Conservation (phyloP, 257 asterid genomes). For the Penstemon davidsonii region DNA sequence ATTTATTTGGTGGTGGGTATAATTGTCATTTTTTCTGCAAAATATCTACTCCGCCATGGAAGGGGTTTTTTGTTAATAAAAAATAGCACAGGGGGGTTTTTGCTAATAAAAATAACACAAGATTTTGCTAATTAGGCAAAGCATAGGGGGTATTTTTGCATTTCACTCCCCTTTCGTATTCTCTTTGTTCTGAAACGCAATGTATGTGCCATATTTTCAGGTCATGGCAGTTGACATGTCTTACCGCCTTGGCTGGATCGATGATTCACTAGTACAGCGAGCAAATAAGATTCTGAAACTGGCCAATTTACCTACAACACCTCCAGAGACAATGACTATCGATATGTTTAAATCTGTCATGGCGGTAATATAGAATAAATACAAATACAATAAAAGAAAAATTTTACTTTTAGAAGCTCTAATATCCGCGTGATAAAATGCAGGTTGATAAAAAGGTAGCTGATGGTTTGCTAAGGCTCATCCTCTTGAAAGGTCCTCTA, state of each 20-base stretch:
- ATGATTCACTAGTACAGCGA: constrained; percentile 72
- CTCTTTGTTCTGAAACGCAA: constrained; percentile 11
- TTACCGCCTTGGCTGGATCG: constrained; percentile 91
- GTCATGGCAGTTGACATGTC: constrained; percentile 99
- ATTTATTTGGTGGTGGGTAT: no score
- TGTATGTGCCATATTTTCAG: constrained; percentile 40
- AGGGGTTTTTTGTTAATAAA: no score
- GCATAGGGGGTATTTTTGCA: no score
- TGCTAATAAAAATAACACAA: no score
- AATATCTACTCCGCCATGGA: no score
- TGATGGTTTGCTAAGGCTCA: constrained; percentile 82
- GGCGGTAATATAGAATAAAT: constrained; percentile 67
- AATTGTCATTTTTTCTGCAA: no score
- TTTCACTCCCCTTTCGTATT: not conserved
- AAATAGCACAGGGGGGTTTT: no score
- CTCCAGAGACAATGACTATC: constrained; percentile 77
- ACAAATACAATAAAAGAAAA: not conserved
- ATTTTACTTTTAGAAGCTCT: not conserved
- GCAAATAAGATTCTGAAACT: constrained; percentile 59
- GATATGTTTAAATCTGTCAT: constrained; percentile 92
- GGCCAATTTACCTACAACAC: constrained; percentile 82
- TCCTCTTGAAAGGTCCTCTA: constrained; percentile 88
- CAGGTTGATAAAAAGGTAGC: constrained; percentile 99
- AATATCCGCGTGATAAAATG: constrained; percentile 17
- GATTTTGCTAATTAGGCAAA: no score